A percentile compares a stretch with the other conserved stretches of the same genome.
Conservation (phyloP, 108 stramenopile genomes). For the Nitzschia inconspicua region DNA sequence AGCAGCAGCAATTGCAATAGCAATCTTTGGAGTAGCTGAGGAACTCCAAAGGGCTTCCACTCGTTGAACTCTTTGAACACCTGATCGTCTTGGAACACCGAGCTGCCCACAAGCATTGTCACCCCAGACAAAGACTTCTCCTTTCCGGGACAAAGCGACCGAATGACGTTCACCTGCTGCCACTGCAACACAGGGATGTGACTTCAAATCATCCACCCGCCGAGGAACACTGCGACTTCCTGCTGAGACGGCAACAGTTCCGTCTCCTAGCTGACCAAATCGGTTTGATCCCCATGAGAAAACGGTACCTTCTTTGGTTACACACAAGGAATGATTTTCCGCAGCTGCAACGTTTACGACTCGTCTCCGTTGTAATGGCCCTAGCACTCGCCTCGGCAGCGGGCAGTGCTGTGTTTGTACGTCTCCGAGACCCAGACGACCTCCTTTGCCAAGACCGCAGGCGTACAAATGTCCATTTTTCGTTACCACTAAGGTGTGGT, state of each 20-base stretch:
- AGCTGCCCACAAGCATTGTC: slow-evolving; percentile 77
- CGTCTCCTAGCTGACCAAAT: slow-evolving; percentile 73
- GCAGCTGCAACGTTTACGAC: slow-evolving; percentile 74
- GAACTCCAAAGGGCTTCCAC: slow-evolving; percentile 66
- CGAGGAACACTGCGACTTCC: slow-evolving; percentile 51
- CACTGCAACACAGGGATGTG: slow-evolving; percentile 54
- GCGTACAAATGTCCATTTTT: slow-evolving; percentile 64
- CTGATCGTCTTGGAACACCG: slow-evolving; percentile 37
- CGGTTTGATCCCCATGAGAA: slow-evolving; percentile 82
- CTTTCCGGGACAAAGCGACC: slow-evolving; percentile 62
- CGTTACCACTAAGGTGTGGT: slow-evolving; percentile 75
- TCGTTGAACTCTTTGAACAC: slow-evolving; percentile 46
- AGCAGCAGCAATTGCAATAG: slow-evolving; percentile 70
- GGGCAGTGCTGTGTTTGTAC: slow-evolving; percentile 47
- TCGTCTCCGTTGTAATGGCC: slow-evolving; percentile 43
- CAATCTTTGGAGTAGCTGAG: slow-evolving; percentile 27
- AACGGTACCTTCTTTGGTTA: slow-evolving; percentile 52
- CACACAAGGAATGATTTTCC: slow-evolving; percentile 79
- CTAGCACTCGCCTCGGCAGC: slow-evolving; percentile 61
- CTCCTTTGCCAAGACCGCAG: slow-evolving; percentile 80
- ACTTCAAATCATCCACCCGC: slow-evolving; percentile 66
- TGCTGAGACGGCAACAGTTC: not conserved
- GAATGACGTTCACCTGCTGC: slow-evolving; percentile 81
- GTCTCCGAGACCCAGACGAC: slow-evolving; percentile 71
- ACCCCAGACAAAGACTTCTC: slow-evolving; percentile 85